Base-by-base conservation (phyloP, 768 basidiomycete genomes). In the Auriculariales sp. region DNA sequence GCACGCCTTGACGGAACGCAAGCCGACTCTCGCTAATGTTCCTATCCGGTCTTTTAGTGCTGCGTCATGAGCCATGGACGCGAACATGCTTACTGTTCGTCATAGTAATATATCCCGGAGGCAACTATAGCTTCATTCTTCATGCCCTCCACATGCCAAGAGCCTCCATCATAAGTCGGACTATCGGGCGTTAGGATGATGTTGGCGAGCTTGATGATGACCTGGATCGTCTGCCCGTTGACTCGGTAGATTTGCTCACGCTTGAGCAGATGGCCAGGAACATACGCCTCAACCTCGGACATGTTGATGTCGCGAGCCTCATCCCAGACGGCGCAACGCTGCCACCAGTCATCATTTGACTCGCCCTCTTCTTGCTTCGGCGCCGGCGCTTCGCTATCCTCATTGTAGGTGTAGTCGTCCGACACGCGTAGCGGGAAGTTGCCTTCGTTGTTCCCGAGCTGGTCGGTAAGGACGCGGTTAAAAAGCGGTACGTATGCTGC, bases 141-240 rank as follows among this genome's bases (percentile, higher is more conserved):
- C 72, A 75, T 74, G 30, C 75, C 74, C 56, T 72, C 71, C 12
- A 73, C 73, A 42, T 70, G 71, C 74, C 74, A 77, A 14, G 58
- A 58, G 10, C 64, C 61, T 1, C 65, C 70, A 3, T 56, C 49
- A 56, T 64, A 69, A 5, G 46, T 46, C 5, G 66, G 62, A 4
- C 58, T 60, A n/a, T 62, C 62, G 10, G 70, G 68, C 49, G 66
- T 66, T 19, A 75, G 61, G 10, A 58, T 53, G 11, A 68, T 66
- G 34, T 61, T 66, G 2, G 70, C 58, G 9, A 71, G 56, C 58
- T 71, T 73, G 30, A 73, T 67, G 31, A 62, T 64, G 44, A 72
- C 66, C 31, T 65, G 64, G 1, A 66, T 49, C 3, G 52, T 63
- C 55, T 62, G 63, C 28, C 65, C 68, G 35, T 61, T 53, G 46